These are phyloP conservation scores for Tolypocladium inflatum DNA, from an alignment of 2,329 filamentous ascomycete species.

Conservation along the genomic window DNA sequence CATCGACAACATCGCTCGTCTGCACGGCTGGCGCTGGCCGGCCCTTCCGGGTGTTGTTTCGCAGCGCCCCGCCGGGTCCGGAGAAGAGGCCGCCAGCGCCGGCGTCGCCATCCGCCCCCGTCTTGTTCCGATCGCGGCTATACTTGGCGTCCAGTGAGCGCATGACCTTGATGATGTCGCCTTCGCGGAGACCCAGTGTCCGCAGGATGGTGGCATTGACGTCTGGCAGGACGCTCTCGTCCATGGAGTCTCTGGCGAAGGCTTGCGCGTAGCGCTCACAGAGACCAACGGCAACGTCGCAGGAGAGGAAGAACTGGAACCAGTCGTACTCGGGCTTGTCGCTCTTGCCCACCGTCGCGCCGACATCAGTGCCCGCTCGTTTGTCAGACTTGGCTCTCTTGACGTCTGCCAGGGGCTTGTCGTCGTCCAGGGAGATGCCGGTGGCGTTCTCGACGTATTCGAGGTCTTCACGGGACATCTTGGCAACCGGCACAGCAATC, in stretches of 20 bases:
- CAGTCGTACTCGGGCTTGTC: constrained; percentile 81
- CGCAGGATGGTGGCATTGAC: constrained; percentile 76
- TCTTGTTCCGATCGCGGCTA: constrained; percentile 46
- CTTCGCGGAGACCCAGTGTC: constrained; percentile 87
- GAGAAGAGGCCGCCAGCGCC: constrained; percentile 69
- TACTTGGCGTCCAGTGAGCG: constrained; percentile 77
- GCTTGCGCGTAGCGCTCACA: constrained; percentile 91
- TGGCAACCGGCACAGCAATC: constrained; percentile 88
- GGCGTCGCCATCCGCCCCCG: constrained; percentile 49
- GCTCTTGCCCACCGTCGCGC: constrained; percentile 51
- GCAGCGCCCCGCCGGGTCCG: constrained; percentile 79
- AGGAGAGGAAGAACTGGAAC: constrained; percentile 96
- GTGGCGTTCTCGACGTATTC: constrained; percentile 87
- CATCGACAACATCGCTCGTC: constrained; percentile 76
- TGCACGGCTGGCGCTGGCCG: constrained; percentile 80
- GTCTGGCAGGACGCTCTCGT: constrained; percentile 83
- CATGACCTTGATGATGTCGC: constrained; percentile 94
- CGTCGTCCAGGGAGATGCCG: constrained; percentile 85
- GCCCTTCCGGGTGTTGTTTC: constrained; percentile 91
- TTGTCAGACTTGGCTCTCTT: constrained; percentile 40
- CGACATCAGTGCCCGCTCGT: constrained; percentile 28
- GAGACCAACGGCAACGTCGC: constrained; percentile 83
- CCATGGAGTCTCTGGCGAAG: constrained; percentile 88
- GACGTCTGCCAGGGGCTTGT: constrained; percentile 85
- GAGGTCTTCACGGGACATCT: constrained; percentile 92